Evolutionary conservation across 192 early-diverging fungal genomes (phyloP).

Genomic region (Allomyces javanicus): DNA sequence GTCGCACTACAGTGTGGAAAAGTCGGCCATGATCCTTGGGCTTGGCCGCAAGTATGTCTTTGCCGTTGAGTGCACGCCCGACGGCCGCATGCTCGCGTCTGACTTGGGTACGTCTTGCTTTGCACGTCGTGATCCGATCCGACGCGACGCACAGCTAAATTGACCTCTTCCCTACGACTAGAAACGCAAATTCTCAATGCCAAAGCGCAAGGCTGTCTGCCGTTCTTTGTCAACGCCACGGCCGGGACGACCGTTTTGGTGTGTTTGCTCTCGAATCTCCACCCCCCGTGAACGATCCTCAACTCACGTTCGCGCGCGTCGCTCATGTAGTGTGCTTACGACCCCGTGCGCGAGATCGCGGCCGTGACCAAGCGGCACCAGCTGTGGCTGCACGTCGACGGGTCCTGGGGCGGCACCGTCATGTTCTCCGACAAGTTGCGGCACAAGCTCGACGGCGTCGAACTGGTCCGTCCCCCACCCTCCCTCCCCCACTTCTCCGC

Average conservation of each 20-base stretch:
- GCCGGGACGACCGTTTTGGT: slow-evolving; percentile 65
- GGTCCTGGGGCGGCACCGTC: slow-evolving; percentile 52
- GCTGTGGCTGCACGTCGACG: slow-evolving; percentile 62
- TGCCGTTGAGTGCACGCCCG: slow-evolving; percentile 34
- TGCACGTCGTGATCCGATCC: too few relatives aligned
- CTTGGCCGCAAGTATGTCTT: slow-evolving; percentile 48
- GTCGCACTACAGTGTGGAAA: slow-evolving; percentile 58
- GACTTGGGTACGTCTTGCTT: slow-evolving; percentile 20
- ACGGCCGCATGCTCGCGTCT: slow-evolving; percentile 36
- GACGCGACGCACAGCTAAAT: too few relatives aligned
- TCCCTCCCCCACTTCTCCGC: too few relatives aligned
- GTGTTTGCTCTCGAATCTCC: background rate
- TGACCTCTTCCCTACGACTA: background rate
- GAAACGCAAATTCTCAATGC: background rate
- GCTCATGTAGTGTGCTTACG: slow-evolving; percentile 44
- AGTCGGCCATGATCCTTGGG: slow-evolving; percentile 46
- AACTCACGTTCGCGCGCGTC: slow-evolving; percentile 1
- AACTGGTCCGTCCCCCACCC: slow-evolving; percentile 15
- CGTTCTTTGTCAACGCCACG: slow-evolving; percentile 67
- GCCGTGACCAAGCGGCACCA: slow-evolving; percentile 32
- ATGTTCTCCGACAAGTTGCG: slow-evolving; percentile 33
- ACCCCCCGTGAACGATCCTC: background rate
- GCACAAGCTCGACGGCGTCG: slow-evolving; percentile 23
- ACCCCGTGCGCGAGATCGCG: slow-evolving; percentile 38
- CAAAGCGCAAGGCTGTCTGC: slow-evolving; percentile 21